Conservation (phyloP, 495 filamentous ascomycete genomes). For the Hypoxylon crocopeplum region DNA sequence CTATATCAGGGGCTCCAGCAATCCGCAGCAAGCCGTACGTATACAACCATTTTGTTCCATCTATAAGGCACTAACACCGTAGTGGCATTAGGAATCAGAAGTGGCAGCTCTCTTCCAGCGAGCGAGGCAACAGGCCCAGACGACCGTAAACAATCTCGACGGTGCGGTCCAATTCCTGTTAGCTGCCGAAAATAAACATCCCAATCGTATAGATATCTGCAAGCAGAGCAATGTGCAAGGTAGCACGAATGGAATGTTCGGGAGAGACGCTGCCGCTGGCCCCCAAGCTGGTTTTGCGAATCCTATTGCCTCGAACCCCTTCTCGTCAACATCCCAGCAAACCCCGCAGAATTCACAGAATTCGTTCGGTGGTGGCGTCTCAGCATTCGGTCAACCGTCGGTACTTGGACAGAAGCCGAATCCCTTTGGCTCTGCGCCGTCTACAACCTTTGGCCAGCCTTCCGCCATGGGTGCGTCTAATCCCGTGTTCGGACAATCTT, state of each 20-base stretch:
- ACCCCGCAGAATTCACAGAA: slow-evolving; percentile 31
- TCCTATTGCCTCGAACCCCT: slow-evolving; percentile 41
- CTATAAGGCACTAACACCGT: no score
- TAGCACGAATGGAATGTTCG: slow-evolving; percentile 37
- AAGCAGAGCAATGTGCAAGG: slow-evolving; percentile 51
- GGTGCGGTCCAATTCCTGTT: slow-evolving; percentile 76
- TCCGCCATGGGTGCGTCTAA: slow-evolving; percentile 40
- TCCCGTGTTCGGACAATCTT: slow-evolving; percentile 49
- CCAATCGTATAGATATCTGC: slow-evolving; percentile 79
- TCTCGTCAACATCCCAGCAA: slow-evolving; percentile 42
- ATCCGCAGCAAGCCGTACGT: slow-evolving; percentile 65
- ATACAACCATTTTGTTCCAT: background rate
- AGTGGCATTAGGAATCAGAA: slow-evolving; percentile 58
- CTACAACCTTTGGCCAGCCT: slow-evolving; percentile 53
- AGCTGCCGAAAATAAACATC: slow-evolving; percentile 73
- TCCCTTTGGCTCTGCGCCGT: slow-evolving; percentile 46
- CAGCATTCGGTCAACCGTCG: slow-evolving; percentile 55
- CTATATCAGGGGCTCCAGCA: slow-evolving; percentile 68
- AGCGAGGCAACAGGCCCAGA: slow-evolving; percentile 72
- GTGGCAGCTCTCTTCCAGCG: slow-evolving; percentile 63
- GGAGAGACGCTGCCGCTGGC: slow-evolving; percentile 14
- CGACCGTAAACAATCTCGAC: slow-evolving; percentile 67
- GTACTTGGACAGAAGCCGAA: slow-evolving; percentile 48
- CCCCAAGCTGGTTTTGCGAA: slow-evolving; percentile 30
- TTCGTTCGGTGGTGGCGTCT: slow-evolving; percentile 29